Percentiles rank a stretch among this genome's conserved stretches.
phyloP scores from a whole-genome alignment of 164 flowering plant genomes.

The Stephania japonica region DNA sequence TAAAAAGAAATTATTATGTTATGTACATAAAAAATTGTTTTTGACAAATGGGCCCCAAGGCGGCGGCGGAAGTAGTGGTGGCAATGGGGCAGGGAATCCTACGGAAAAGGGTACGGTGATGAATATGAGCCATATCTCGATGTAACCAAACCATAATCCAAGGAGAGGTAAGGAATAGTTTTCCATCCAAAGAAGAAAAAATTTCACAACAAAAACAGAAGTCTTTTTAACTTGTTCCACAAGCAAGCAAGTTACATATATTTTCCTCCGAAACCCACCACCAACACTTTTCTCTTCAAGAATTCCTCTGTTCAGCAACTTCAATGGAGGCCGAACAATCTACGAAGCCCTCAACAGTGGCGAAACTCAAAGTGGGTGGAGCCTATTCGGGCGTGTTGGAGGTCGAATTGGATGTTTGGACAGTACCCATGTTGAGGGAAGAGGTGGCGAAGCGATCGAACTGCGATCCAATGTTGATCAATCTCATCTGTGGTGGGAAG shows the following conservation, averaged over 20 bases:
- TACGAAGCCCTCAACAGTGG: constrained; percentile 19
- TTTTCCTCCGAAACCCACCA: neutral
- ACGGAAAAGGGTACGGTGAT: no score
- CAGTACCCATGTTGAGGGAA: constrained; percentile 53
- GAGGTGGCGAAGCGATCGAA: constrained; percentile 60
- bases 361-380: constrained; percentile 72
- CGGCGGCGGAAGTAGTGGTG: no score
- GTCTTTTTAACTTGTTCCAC: no score
- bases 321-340: constrained; percentile 14
- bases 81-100: no score
- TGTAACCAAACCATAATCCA: no score
- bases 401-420: constrained; percentile 60
- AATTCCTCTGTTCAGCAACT: neutral
- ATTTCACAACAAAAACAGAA: no score
- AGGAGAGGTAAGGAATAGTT: no score
- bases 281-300: neutral
- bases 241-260: neutral
- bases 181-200: no score
- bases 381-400: constrained; percentile 72
- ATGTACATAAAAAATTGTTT: no score
- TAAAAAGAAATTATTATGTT: no score
- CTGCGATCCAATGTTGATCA: constrained; percentile 41
- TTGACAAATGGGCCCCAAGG: no score
- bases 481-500: constrained; percentile 61
- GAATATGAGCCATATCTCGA: no score